A percentile compares a stretch with the other conserved stretches of the same genome.
Evolutionary conservation across 352 stramenopile species (phyloP).

Genomic region (Elongisporangium senticosum): DNA sequence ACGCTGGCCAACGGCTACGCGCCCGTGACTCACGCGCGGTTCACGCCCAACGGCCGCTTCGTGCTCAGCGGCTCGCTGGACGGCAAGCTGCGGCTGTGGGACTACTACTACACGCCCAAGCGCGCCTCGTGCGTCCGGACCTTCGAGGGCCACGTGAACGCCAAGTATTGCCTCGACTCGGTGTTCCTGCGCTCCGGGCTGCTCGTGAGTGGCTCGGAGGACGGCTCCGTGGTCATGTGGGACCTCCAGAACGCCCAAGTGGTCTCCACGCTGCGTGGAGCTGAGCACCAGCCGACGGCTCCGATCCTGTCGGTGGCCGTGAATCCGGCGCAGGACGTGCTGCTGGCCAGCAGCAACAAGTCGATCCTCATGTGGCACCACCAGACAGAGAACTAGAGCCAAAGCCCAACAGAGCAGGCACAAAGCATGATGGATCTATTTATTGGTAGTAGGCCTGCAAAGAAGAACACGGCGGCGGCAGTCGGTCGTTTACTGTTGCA

Average conservation of each 20-base stretch:
- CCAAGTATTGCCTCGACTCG: slow-evolving; percentile 85
- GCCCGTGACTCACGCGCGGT: slow-evolving; percentile 78
- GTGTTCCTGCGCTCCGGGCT: slow-evolving; percentile 59
- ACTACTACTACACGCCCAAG: slow-evolving; percentile 33
- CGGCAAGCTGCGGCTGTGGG: slow-evolving; percentile 88
- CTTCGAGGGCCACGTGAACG: slow-evolving; percentile 73
- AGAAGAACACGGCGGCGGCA: slow-evolving; percentile 1
- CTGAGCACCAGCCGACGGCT: slow-evolving; percentile 30
- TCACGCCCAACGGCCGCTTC: slow-evolving; percentile 93
- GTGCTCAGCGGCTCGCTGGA: slow-evolving; percentile 91
- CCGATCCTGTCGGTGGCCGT: slow-evolving; percentile 86
- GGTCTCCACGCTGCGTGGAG: slow-evolving; percentile 48
- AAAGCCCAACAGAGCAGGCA: slow-evolving; percentile 10
- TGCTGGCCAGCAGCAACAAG: slow-evolving; percentile 82
- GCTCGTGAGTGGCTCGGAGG: slow-evolving; percentile 90
- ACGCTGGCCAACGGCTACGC: slow-evolving; percentile 26
- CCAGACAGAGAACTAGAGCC: slow-evolving; percentile 1
- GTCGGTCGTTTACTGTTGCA: slow-evolving; percentile 26
- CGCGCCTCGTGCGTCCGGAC: slow-evolving; percentile 52
- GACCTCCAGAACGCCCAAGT: slow-evolving; percentile 83
- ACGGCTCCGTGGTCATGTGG: slow-evolving; percentile 90
- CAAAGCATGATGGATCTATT: slow-evolving; percentile 37
- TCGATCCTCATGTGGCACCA: slow-evolving; percentile 47
- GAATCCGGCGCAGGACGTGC: slow-evolving; percentile 50
- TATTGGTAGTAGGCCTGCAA: slow-evolving; percentile 26